phyloP scores from a whole-genome alignment of 352 stramenopile species.

The Pythium rishiriense region DNA sequence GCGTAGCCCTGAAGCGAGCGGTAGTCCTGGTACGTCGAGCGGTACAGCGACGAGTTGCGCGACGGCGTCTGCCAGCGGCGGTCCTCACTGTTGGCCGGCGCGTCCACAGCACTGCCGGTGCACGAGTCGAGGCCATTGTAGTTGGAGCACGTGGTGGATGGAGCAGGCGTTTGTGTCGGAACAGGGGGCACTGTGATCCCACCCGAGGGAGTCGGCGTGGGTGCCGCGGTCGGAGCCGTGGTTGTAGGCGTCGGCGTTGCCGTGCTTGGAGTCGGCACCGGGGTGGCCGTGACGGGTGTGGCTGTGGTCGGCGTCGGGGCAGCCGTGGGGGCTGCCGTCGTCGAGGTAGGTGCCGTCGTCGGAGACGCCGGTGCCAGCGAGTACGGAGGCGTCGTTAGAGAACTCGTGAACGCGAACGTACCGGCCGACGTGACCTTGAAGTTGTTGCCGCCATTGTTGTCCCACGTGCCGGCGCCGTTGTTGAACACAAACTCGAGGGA shows the following conservation, averaged over 20 bases:
- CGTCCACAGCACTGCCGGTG: constrained; percentile 12
- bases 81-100: constrained; percentile 13
- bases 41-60: constrained; percentile 36
- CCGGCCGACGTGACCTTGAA: constrained; percentile 41
- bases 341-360: no score
- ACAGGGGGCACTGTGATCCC: no score
- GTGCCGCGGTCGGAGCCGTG: neutral
- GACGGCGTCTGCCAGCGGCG: constrained; percentile 53
- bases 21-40: constrained; percentile 47
- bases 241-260: constrained; percentile 1
- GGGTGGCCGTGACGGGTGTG: no score
- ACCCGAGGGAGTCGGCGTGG: no score
- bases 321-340: neutral
- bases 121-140: constrained; percentile 17
- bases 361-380: no score
- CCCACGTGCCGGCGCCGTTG: constrained; percentile 40
- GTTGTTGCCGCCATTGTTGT: constrained; percentile 44
- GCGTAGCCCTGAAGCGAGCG: constrained; percentile 37
- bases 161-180: no score
- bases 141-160: constrained; percentile 26
- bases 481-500: constrained; percentile 50
- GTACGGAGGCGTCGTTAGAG: constrained; percentile 4
- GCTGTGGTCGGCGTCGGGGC: constrained; percentile 3
- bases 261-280: neutral
- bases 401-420: constrained; percentile 9